Evolutionary conservation across 805 yeast species (phyloP), one percentile per base, ranked within the genome.

Genomic region (Millerago galiae): DNA sequence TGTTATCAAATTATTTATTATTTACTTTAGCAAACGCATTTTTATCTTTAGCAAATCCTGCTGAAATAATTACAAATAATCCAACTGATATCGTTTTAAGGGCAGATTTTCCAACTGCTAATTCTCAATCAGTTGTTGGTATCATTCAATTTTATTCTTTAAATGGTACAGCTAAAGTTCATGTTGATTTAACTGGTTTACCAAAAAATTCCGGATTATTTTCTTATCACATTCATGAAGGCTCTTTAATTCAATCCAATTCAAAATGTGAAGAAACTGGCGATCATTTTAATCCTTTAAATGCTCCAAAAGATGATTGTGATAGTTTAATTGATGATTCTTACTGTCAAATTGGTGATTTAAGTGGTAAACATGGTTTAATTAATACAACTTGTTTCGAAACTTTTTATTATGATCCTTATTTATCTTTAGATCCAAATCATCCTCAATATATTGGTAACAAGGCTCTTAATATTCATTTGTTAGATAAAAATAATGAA

Each of bases 331-430:
- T 65, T 14, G 67, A 72, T 51, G 82, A 82, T 59, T 59, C 79
- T 8, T 65, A 59, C 29, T 83, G 88, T 58, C 79, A 79, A 60
- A 75, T 82, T 34, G 91, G 91, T 44, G 90, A 83, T 56, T 74
- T 83, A 52, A 75, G 85, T 29, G 91, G 91, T 35, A 83, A 82
- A 59, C 89, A 83, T 61, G 91, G 91, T 11, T 72, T 65, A 63
- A 79, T 83, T 54, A 72, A 81, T 56, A 71, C 85, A 16, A 81
- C 86, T 11, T 81, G 87, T 57, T 80, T 75, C 59, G 82, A 80
- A 60, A 66, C 77, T 25, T 68, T 70, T 45, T 83, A 79, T 58
- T 63, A 69, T 45, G 90, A 83, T 55, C 82, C 81, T 7, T 83
- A 72, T 59, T 59, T 83, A 41, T 79, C 89, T 0, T 70, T 83